Evolutionary conservation across 331 rosid species (phyloP).

Genomic region (Pyrus hybrid): DNA sequence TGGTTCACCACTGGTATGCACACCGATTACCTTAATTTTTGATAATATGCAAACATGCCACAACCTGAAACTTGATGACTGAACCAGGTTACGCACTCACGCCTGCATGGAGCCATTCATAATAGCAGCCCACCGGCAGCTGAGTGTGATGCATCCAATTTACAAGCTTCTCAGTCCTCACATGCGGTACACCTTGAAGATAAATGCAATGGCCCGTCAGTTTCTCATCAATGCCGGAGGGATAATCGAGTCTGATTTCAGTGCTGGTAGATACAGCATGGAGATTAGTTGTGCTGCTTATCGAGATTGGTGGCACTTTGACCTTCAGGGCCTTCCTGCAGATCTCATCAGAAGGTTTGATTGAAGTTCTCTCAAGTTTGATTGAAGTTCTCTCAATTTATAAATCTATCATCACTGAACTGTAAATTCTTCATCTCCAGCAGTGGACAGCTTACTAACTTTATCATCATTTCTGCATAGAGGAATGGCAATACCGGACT

Average conservation of each 20-base stretch:
- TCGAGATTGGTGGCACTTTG: constrained; percentile 31
- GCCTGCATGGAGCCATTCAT: constrained; percentile 29
- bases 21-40: not conserved
- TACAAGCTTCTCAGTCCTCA: constrained; percentile 38
- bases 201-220: constrained; percentile 41
- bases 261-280: constrained; percentile 11
- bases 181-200: constrained; percentile 38
- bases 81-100: constrained; percentile 37
- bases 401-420: not conserved
- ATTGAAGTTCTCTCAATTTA: not conserved
- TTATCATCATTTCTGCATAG: not conserved
- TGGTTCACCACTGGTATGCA: constrained; percentile 41
- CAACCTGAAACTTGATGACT: not conserved
- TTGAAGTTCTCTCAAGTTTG: not conserved
- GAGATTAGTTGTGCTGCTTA: constrained; percentile 37
- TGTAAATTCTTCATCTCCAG: not conserved
- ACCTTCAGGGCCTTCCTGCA: constrained; percentile 41
- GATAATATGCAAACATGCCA: not conserved
- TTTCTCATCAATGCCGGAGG: constrained; percentile 36
- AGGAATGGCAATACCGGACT: constrained; percentile 8
- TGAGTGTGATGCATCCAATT: constrained; percentile 49
- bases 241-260: constrained; percentile 28
- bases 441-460: not conserved
- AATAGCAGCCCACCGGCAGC: constrained; percentile 36
- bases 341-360: constrained; percentile 41